Evolutionary conservation across 1,139 yeast species (phyloP), one percentile per base, ranked within the genome.

Genomic region (Blastobotrys raffinosifermentans): DNA sequence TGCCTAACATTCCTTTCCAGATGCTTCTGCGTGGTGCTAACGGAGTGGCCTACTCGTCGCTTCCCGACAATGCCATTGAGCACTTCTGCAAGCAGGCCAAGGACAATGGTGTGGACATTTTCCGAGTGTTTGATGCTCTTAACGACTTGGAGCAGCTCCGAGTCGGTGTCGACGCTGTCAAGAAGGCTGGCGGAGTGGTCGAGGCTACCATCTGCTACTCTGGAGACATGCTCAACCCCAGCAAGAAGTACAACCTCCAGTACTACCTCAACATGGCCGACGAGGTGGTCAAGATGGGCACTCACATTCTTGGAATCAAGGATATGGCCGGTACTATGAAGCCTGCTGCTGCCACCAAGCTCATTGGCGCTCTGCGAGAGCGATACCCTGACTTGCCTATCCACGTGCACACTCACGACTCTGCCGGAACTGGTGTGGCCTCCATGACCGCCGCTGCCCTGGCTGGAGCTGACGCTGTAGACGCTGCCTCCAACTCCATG

Each of bases 251-350:
- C 72, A 87, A 87, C 69, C 74, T 93, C 62, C 85, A 79, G 34
- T 91, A 91, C 71, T 91, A 91, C 69, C 60, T 91, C 58, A 70
- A 70, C 15, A 79, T 89, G 45, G 91, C 83, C 47, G 94, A 82
- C 53, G 70, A 81, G 58, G 79, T 91, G 57, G 96, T 91, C 48
- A 70, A 67, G 46, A 80, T 89, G 86, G 99, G 99, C 54, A 91
- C 97, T 34, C 98, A 91, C 64, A 77, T 91, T 58, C 73, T 91
- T 55, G 98, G 97, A 66, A 91, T 91, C 60, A 91, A 91, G 68
- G 99, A 91, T 68, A 91, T 91, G 99, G 99, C 99, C 37, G 99
- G 99, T 69, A 89, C 97, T 44, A 66, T 91, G 70, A 89, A 91
- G 67, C 98, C 99, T 44, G 73, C 77, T 46, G 98, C 98, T 45